Percentiles rank a stretch among this genome's conserved stretches.
Conservation (phyloP, 75 land plant species). For the Pinus albicaulis region DNA sequence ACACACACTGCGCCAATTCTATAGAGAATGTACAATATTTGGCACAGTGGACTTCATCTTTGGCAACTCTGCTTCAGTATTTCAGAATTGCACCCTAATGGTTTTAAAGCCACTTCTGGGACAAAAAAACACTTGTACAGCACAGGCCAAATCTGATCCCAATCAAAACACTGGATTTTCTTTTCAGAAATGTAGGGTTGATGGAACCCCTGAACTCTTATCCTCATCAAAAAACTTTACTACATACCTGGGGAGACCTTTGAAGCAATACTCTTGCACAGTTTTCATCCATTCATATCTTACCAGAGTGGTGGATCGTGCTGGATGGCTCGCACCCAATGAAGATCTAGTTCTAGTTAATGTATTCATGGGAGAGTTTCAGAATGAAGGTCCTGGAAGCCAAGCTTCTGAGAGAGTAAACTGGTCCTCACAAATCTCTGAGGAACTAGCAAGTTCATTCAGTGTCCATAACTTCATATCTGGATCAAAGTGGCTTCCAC, state of each 20-base stretch:
- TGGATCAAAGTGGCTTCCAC: constrained; percentile 8
- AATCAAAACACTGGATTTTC: constrained; percentile 37
- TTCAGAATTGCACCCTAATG: constrained; percentile 24
- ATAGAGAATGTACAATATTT: constrained; percentile 43
- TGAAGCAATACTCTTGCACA: constrained; percentile 48
- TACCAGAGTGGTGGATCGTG: constrained; percentile 18
- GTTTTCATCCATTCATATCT: constrained; percentile 33
- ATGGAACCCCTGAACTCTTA: constrained; percentile 26
- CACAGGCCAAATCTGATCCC: constrained; percentile 57
- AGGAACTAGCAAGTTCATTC: constrained; percentile 1
- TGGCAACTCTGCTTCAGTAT: constrained; percentile 37
- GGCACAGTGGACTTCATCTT: constrained; percentile 86
- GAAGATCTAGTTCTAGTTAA: constrained; percentile 30
- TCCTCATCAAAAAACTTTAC: constrained; percentile 21
- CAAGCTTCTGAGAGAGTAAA: constrained; percentile 25
- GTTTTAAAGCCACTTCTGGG: constrained; percentile 15
- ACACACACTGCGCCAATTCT: constrained; percentile 51
- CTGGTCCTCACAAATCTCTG: constrained; percentile 35
- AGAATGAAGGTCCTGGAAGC: constrained; percentile 34
- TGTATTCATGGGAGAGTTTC: constrained; percentile 44
- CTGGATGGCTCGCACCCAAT: constrained; percentile 47
- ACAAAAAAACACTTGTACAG: constrained; percentile 34
- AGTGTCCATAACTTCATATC: constrained; percentile 5
- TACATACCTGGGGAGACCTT: constrained; percentile 50
- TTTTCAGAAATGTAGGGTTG: constrained; percentile 29